These are phyloP conservation scores for Neurospora sp. DNA, from an alignment of 2,329 filamentous ascomycete genomes.

Conservation along the genomic window DNA sequence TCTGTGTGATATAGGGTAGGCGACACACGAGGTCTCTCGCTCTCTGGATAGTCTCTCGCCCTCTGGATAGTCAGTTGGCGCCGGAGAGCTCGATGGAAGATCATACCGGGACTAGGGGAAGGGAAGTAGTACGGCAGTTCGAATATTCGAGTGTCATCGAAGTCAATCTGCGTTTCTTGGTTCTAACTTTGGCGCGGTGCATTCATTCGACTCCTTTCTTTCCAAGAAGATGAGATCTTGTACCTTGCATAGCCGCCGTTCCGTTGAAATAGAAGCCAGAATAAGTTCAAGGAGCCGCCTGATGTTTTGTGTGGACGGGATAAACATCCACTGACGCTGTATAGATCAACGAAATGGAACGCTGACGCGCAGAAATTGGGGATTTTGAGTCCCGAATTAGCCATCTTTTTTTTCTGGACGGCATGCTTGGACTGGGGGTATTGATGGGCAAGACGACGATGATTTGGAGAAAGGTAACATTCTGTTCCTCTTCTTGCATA, in stretches of 20 bases:
- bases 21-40: background rate
- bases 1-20: background rate
- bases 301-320: background rate
- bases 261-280: background rate
- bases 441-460: background rate
- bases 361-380: background rate
- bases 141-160: background rate
- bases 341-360: background rate
- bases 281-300: background rate
- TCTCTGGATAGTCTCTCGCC: background rate
- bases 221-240: background rate
- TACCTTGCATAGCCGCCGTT: background rate
- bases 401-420: background rate
- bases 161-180: background rate
- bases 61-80: background rate
- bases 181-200: background rate
- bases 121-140: background rate
- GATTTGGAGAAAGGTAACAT: background rate
- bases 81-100: background rate
- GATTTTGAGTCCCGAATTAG: background rate
- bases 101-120: background rate
- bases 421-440: background rate
- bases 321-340: background rate
- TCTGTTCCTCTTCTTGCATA: background rate
- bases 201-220: background rate